Base-by-base conservation (phyloP, 2,329 filamentous ascomycete species). In the Penicillium verrucosum region DNA sequence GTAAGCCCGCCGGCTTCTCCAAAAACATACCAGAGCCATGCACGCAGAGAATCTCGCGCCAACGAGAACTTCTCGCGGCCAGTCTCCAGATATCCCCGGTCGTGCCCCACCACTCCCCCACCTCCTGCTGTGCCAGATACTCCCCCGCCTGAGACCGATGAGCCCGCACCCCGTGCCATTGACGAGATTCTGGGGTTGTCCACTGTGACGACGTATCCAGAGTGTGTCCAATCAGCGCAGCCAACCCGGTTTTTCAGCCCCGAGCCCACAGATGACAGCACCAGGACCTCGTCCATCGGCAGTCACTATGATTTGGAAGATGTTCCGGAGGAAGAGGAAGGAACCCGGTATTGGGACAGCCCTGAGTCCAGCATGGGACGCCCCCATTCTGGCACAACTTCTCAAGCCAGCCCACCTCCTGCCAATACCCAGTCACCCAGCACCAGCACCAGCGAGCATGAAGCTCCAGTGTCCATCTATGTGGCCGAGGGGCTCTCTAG, bases 61-160 rank as follows among this genome's bases (percentile, higher is more conserved):
- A 73, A 79, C 23, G 81, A 84, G 56, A 83, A 82, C 64, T 84
- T 84, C 65, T 83, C 81, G 27, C 78, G 80, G n/a, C 80, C 81
- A 4, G 77, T 76, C 25, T 69, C 79, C 4, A 75, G 72, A 58
- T 67, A 72, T 58, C 72, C 75, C 32, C 71, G 71, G 29, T 69
- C 73, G 32, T 73, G 75, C 23, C 73, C 73, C 8, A 71, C 74
- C 32, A 68, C 74, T 49, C 71, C 77, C 29, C 74, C 76, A 18
- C 73, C 74, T 44, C 68, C 75, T 51, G 58, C 57, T 41, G 63
- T 76, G 72, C n/a, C 78, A 73, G 32, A 70, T 59, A 55, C 59
- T 23, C 63, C 66, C 7, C 65, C 68, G 9, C 63, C 68, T 6
- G 69, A 71, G 41, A 61, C 68, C 16, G 60, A 64, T 14, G 74